These are phyloP conservation scores for Zasmidium cellare DNA, from an alignment of 2,329 filamentous ascomycete species.

Conservation along the genomic window DNA sequence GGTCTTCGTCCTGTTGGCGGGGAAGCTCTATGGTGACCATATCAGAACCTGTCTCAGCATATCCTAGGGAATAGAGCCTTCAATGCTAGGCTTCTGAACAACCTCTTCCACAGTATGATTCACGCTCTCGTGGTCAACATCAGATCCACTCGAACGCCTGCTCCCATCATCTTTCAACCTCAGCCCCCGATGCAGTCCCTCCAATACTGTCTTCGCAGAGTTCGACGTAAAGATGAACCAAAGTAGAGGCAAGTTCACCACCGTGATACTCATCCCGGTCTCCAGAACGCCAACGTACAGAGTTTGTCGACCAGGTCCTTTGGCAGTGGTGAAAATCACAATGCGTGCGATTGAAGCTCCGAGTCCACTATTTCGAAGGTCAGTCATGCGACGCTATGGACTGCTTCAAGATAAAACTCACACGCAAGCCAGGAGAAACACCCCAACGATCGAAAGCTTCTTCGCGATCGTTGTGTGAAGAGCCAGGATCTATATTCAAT, in stretches of 20 bases:
- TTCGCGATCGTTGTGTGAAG: not conserved
- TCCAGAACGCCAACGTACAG: not conserved
- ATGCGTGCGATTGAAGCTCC: constrained; percentile 1
- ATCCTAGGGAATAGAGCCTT: too few relatives aligned
- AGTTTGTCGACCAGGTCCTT: not conserved
- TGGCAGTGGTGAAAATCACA: not conserved
- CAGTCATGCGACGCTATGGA: not conserved
- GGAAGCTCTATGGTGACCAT: too few relatives aligned
- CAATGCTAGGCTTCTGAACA: too few relatives aligned
- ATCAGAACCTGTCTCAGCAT: too few relatives aligned
- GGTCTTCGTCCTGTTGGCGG: too few relatives aligned
- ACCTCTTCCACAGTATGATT: too few relatives aligned
- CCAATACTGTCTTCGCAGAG: too few relatives aligned
- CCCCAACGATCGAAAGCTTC: not conserved
- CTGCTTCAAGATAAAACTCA: constrained; percentile 3
- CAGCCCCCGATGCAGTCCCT: too few relatives aligned
- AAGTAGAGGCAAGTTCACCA: not conserved
- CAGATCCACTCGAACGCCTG: too few relatives aligned
- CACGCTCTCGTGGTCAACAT: too few relatives aligned
- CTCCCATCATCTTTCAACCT: too few relatives aligned
- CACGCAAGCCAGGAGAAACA: constrained; percentile 3
- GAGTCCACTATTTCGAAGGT: not conserved
- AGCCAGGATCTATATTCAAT: not conserved
- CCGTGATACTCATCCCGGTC: not conserved
- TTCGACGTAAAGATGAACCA: not conserved